Evolutionary conservation across 768 basidiomycete genomes (phyloP).

Genomic region (Mycena galericulata): DNA sequence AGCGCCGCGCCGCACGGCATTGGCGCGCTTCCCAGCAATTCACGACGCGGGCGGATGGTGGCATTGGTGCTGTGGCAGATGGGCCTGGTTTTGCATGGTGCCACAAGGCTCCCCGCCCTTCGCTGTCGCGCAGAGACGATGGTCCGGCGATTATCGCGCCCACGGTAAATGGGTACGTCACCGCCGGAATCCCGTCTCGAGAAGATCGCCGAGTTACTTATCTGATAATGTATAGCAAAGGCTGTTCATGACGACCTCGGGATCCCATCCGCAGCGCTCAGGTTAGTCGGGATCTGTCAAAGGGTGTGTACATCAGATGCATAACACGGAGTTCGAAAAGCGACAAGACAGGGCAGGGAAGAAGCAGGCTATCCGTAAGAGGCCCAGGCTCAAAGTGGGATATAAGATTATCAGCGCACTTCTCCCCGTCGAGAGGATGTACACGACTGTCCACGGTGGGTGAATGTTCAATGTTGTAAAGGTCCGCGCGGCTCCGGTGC

Average conservation of each 20-base stretch:
- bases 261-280: no score
- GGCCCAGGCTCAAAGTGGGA: not conserved
- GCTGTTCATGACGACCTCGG: no score
- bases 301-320: not conserved
- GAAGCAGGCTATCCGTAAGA: not conserved
- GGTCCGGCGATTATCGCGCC: not conserved
- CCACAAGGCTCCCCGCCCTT: not conserved
- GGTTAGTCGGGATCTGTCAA: constrained; percentile 18
- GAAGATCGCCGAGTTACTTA: no score
- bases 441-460: no score
- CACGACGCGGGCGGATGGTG: not conserved
- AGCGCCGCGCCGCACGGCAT: not conserved
- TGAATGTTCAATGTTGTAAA: no score
- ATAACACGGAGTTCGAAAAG: not conserved
- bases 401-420: no score
- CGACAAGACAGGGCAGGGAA: not conserved
- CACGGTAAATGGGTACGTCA: no score
- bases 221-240: no score
- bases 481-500: no score
- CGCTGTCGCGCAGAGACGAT: not conserved
- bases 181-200: no score
- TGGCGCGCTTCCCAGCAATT: no score
- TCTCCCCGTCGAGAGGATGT: no score
- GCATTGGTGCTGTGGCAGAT: constrained; percentile 6
- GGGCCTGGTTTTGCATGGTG: not conserved